Base-by-base conservation (phyloP, 2,329 filamentous ascomycete species). In the Curvularia sp. region DNA sequence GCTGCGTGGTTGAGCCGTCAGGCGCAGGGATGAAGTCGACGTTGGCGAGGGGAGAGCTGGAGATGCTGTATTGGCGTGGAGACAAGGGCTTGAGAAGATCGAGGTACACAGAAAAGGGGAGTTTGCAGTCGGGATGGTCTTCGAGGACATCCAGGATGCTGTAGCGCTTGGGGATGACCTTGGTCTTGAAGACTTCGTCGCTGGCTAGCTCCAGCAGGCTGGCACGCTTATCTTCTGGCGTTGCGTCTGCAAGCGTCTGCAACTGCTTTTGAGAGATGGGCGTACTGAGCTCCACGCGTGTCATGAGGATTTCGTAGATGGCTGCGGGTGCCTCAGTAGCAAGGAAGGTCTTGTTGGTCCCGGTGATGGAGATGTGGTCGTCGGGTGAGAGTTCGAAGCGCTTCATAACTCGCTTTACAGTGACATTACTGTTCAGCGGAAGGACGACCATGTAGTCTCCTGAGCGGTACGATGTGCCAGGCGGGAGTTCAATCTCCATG, bases 401-500 rank as follows among this genome's bases (percentile, higher is more conserved):
- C 20, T 55, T 59, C 22, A 66, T 39, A 22, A 67, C 60, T 5
- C 68, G 64, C n/a, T 53, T 53, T n/a, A 62, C 61, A n/a, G 49
- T 64, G 12, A 49, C 39, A 2, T 55, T 44, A 20, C 48, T 52
- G 73, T 93, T 93, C 28, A 89, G 76, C 0, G 90, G 90, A 1
- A 92, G 79, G 2, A 92, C 80, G 0, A 88, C 88, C 1, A 93
- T 82, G 71, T 93, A 93, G 71, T 93, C 90, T 12, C 90, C 90
- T 1, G 87, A 84, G 46, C 83, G 81, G 75, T 93, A 93, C 0
- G 81, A 82, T 77, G 85, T 72, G 0, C 70, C 74, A 5, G 67
- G 57, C 2, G 78, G 78, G 24, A 72, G 64, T 44, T 68, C 55
- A 30, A 73, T 65, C 42, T 72, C 55, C 55, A 58, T 58, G 46